These are phyloP conservation scores for Ploettnerulaceae sp. DNA, from an alignment of 2,329 filamentous ascomycete species.

Conservation along the genomic window DNA sequence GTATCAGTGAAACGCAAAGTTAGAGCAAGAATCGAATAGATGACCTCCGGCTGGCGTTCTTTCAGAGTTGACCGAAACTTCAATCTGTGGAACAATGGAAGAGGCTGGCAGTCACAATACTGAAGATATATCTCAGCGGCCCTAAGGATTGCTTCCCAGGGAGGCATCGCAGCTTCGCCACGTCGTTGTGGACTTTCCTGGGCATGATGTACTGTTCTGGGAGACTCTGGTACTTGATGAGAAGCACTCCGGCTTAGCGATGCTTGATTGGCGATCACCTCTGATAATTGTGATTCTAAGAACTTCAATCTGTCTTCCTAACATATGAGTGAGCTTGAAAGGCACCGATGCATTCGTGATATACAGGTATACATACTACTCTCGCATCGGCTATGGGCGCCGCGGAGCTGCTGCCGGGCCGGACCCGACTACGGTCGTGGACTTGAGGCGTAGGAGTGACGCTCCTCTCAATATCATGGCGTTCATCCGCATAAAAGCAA, in stretches of 20 bases:
- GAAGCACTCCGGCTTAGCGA: constrained; percentile 13
- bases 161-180: constrained; percentile 31
- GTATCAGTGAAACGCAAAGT: constrained; percentile 39
- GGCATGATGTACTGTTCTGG: constrained; percentile 1
- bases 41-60: constrained; percentile 36
- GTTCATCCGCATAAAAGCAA: constrained; percentile 41
- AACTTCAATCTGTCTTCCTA: constrained; percentile 30
- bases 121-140: constrained; percentile 41
- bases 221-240: constrained; percentile 13
- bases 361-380: constrained; percentile 14
- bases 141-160: constrained; percentile 37
- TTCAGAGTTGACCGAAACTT: constrained; percentile 39
- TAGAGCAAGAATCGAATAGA: constrained; percentile 38
- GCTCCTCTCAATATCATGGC: constrained; percentile 12
- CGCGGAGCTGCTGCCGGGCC: no score
- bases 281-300: constrained; percentile 29
- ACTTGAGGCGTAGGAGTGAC: constrained; percentile 15
- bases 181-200: constrained; percentile 6
- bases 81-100: constrained; percentile 42
- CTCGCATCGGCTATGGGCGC: constrained; percentile 3
- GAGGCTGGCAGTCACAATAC: constrained; percentile 46
- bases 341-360: background rate
- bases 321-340: background rate
- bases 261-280: constrained; percentile 27
- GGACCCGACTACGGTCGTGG: no score